Evolutionary conservation across 192 early-diverging fungal species (phyloP), one percentile per base, ranked within the genome.

Genomic region (Rhizophagus sp.): DNA sequence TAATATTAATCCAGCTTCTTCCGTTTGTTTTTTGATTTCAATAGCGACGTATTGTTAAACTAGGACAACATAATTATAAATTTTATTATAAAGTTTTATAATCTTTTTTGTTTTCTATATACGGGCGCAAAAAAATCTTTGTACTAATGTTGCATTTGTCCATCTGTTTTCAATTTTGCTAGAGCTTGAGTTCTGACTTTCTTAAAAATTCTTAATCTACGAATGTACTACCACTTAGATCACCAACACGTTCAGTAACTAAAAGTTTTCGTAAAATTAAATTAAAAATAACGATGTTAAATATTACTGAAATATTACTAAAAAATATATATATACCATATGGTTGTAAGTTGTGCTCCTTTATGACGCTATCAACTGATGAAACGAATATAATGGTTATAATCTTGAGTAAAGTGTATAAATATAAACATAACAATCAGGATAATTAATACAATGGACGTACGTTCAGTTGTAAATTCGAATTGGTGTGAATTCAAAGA

Each of bases 1-100:
- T 27, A 84, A 81, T 7, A 90, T 63, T 12, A 81, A 81, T 50
- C 86, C 89, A 63, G 11, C 65, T 22, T 78, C 24, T 78, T 78
- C 65, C 25, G 68, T 68, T 52, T 78, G 44, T 25, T 47, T 13
- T 68, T 87, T 81, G 66, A 81, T 82, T 8, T 82, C 52, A 22
- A 83, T 85, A 1, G 25, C 68, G 8, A 78, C 65, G 25, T 78
- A 78, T 68, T 68, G 5, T 9, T 12, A 78, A 33, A 47, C 39
- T 41, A 19, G 76, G 76, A 27, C 76, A 78, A 33, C 22, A 19
- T 12, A 19, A 1, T 9, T 67, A 27, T 17, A 78, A 5, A 78
- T 78, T 65, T 10, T 69, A 50, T 41, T 78, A 47, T 30, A 62
- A 27, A 2, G 64, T 5, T 36, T 5, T 67, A 27, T 49, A 78